These are phyloP conservation scores for Aspergillus thermomutatus DNA, from an alignment of 2,329 filamentous ascomycete species.

Conservation along the genomic window DNA sequence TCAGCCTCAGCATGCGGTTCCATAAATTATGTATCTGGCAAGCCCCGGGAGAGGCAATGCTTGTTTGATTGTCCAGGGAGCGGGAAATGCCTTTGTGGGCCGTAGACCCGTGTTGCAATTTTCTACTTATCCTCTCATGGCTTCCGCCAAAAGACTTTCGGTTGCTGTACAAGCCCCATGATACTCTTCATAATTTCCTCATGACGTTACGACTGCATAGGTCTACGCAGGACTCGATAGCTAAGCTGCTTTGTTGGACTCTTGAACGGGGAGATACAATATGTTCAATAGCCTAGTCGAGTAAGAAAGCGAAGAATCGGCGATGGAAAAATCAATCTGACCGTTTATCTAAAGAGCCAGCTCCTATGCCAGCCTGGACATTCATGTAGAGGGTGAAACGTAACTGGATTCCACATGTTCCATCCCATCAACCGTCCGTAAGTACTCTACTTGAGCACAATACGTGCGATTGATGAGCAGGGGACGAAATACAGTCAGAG, in stretches of 20 bases:
- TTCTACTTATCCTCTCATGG: neutral
- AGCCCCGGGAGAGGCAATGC: neutral
- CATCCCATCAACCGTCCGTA: constrained; percentile 11
- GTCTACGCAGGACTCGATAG: neutral
- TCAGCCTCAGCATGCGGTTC: constrained; percentile 40
- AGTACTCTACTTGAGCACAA: constrained; percentile 23
- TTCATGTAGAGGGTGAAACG: constrained; percentile 39
- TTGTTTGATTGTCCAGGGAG: neutral
- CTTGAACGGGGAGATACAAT: neutral
- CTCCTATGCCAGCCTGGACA: neutral
- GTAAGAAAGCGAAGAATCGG: neutral
- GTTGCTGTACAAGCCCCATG: neutral
- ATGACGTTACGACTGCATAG: neutral
- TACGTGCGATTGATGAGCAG: constrained; percentile 11
- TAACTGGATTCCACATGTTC: constrained; percentile 27
- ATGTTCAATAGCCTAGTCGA: neutral
- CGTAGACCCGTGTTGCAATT: neutral
- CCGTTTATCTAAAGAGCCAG: neutral
- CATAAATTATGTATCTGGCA: constrained; percentile 32
- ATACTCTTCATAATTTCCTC: neutral
- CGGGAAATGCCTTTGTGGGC: neutral
- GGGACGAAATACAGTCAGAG: constrained; percentile 33
- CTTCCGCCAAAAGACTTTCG: neutral
- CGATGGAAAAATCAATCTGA: neutral
- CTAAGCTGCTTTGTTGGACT: neutral